Base-by-base conservation (phyloP, 2,329 filamentous ascomycete genomes). In the Stemphylium vesicarium region DNA sequence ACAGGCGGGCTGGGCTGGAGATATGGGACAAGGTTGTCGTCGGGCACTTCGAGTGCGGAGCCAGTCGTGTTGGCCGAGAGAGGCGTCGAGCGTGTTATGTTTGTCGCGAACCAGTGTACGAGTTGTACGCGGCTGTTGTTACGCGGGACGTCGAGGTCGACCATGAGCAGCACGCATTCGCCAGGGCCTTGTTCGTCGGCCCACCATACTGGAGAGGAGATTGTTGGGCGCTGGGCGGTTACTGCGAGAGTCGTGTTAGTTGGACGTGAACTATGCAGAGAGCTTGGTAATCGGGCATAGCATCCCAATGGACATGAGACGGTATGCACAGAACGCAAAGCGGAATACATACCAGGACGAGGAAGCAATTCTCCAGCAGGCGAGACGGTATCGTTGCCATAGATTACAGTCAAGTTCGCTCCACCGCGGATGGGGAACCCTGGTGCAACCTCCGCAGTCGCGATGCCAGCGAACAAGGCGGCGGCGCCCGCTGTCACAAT, bases 351-450 rank as follows among this genome's bases (percentile, higher is more conserved):
- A 75, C 73, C 69, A 53, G 62, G 50, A 33, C 71, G 63, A 6
- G 73, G 68, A 26, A 75, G 63, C 31, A 67, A 45, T 42, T 75
- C 68, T 37, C 73, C 73, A 11, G 68, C 54, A n/a, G 71, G 71
- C 44, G 63, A 66, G 3, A 75, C 64, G 22, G 61, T 64, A 42
- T 73, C 74, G 32, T 60, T 63, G n/a, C 66, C 71, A 62, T 66
- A 75, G 3, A 57, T 59, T 4, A 75, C 60, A 6, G 56, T 61
- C 16, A 76, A 50, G 16, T 53, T 37, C n/a, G 44, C 49, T 7
- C 42, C 42, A 9, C 31, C 18, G 8, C 9, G n/a, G 12, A 73
- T 42, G 4, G 71, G 67, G 39, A 74, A 73, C n/a, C 67, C 68
- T 7, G 72, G 72, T 26, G 68, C 70, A 1, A 62, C 56, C 26